Conservation (phyloP, 768 basidiomycete genomes). For the Obba rivulosa region DNA sequence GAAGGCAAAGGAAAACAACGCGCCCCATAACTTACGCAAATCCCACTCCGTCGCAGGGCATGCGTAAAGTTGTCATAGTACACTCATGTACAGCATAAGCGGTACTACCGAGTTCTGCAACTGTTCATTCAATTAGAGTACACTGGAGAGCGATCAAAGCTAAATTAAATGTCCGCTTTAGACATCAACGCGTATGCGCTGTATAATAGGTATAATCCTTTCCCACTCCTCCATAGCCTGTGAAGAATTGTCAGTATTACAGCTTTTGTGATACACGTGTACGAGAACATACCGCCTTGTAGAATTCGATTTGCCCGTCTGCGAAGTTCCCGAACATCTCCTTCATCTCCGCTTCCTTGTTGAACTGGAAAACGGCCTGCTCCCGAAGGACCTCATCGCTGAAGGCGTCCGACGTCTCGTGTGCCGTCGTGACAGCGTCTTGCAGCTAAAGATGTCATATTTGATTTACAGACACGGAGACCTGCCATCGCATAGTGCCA, state of each 20-base stretch:
- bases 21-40: constrained; percentile 2
- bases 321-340: constrained; percentile 86
- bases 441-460: constrained; percentile 55
- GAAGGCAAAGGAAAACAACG: constrained; percentile 17
- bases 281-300: constrained; percentile 56
- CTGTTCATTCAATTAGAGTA: constrained; percentile 5
- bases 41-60: too few relatives aligned
- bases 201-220: constrained; percentile 86
- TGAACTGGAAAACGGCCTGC: constrained; percentile 82
- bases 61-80: too few relatives aligned
- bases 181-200: constrained; percentile 91
- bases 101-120: not conserved
- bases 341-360: constrained; percentile 96
- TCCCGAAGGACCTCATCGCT: constrained; percentile 92
- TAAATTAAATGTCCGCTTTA: constrained; percentile 31
- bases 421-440: constrained; percentile 92
- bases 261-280: too few relatives aligned
- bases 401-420: constrained; percentile 95
- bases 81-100: too few relatives aligned
- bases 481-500: not conserved
- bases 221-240: constrained; percentile 98
- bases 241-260: not conserved
- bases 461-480: not conserved
- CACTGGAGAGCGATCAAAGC: constrained; percentile 8
- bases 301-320: constrained; percentile 93